A percentile compares a stretch with the other conserved stretches of the same genome.
These are phyloP conservation scores for Adansonia madagascariensis DNA, from an alignment of 441 rosid species.

Conservation along the genomic window DNA sequence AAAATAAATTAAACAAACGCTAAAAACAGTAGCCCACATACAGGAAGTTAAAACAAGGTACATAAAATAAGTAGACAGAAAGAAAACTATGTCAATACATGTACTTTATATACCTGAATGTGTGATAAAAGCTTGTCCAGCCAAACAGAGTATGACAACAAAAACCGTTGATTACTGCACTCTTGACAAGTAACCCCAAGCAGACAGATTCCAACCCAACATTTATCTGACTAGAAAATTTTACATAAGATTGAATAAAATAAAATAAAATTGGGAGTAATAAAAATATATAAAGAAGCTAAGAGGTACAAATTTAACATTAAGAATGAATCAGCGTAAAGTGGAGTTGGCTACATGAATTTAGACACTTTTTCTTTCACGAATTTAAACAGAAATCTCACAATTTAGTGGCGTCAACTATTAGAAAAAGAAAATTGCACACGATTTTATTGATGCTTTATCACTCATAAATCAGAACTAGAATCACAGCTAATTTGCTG, in stretches of 20 bases:
- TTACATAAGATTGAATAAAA: constrained; percentile 23
- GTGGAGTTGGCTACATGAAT: neutral
- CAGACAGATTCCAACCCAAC: constrained; percentile 79
- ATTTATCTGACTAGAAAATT: constrained; percentile 70
- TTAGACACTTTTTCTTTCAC: neutral
- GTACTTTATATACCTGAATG: constrained; percentile 27
- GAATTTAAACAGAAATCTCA: neutral
- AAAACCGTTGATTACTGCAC: constrained; percentile 70
- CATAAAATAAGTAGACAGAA: neutral
- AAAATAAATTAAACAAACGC: neutral
- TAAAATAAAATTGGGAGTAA: neutral
- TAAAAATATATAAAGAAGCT: neutral
- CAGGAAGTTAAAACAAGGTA: neutral
- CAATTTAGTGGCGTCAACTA: neutral
- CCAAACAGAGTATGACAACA: constrained; percentile 65
- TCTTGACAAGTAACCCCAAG: constrained; percentile 81
- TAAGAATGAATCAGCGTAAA: neutral
- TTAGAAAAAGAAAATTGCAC: neutral
- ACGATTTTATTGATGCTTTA: neutral
- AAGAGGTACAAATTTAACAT: neutral
- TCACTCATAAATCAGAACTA: neutral
- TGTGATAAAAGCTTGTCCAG: constrained; percentile 54
- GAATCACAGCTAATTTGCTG: neutral
- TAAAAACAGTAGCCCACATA: neutral
- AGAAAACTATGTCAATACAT: neutral